Evolutionary conservation across 306 rosid species (phyloP).

Genomic region (Prosopis cineraria): DNA sequence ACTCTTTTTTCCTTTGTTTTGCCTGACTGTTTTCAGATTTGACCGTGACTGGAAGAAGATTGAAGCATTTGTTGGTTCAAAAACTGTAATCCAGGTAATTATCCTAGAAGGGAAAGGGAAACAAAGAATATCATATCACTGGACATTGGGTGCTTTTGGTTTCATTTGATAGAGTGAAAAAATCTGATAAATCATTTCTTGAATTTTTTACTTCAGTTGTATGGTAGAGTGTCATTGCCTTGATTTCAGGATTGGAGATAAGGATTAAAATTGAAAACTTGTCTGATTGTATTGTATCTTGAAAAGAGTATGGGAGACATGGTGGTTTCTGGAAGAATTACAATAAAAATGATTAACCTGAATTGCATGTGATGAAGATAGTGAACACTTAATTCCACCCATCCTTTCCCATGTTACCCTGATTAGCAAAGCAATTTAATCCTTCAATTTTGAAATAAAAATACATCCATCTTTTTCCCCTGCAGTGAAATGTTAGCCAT

Average conservation of each 20-base stretch:
- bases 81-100: conserved; percentile 96
- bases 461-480: background rate
- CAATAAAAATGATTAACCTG: background rate
- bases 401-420: background rate
- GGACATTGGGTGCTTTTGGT: conserved; percentile 7
- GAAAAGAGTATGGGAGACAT: background rate
- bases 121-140: conserved; percentile 1
- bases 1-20: conserved; percentile 20
- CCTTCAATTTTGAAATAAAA: background rate
- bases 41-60: conserved; percentile 99
- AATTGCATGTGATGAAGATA: background rate
- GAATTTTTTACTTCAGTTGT: conserved; percentile 16
- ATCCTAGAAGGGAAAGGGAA: conserved; percentile 12
- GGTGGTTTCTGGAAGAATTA: conserved; percentile 8
- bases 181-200: background rate
- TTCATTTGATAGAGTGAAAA: conserved; percentile 8
- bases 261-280: background rate
- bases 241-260: no score
- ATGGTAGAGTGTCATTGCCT: no score
- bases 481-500: conserved; percentile 2
- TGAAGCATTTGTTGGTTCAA: conserved; percentile 94
- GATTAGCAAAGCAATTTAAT: background rate
- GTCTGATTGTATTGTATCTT: background rate
- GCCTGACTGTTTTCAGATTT: conserved; percentile 54
- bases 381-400: background rate